These are phyloP conservation scores for Phytophthora boehmeriae DNA, from an alignment of 352 stramenopile genomes.

Conservation along the genomic window DNA sequence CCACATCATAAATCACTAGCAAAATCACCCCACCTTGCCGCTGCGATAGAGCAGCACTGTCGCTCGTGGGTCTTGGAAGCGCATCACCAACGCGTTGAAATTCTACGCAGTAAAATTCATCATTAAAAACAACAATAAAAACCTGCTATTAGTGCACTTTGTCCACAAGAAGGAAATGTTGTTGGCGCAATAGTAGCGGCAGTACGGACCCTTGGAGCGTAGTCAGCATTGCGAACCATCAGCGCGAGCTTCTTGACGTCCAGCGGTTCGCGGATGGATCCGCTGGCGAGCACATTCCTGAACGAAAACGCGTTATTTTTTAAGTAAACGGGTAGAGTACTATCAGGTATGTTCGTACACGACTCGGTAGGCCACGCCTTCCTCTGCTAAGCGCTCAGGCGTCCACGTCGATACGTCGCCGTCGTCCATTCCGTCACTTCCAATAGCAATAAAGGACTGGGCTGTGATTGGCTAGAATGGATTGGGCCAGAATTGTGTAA, in stretches of 20 bases:
- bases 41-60: slow-evolving; percentile 69
- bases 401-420: slow-evolving; percentile 38
- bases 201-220: slow-evolving; percentile 51
- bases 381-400: slow-evolving; percentile 42
- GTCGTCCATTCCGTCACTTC: slow-evolving; percentile 31
- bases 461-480: slow-evolving; percentile 20
- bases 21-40: slow-evolving; percentile 51
- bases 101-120: slow-evolving; percentile 29
- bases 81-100: slow-evolving; percentile 71
- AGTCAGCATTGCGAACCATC: slow-evolving; percentile 76
- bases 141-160: background rate
- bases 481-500: too few species aligned
- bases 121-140: background rate
- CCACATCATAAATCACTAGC: background rate
- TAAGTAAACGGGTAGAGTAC: background rate
- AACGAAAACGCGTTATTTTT: background rate
- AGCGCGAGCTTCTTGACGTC: slow-evolving; percentile 71
- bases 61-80: slow-evolving; percentile 59
- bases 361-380: slow-evolving; percentile 60
- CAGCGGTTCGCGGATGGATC: slow-evolving; percentile 52
- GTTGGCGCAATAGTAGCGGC: background rate
- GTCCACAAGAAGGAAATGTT: background rate
- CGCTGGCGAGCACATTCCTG: slow-evolving; percentile 73
- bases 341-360: slow-evolving; percentile 40
- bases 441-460: slow-evolving; percentile 23